These are phyloP conservation scores for Fraxinus excelsior DNA, from an alignment of 257 asterid species.

Conservation along the genomic window DNA sequence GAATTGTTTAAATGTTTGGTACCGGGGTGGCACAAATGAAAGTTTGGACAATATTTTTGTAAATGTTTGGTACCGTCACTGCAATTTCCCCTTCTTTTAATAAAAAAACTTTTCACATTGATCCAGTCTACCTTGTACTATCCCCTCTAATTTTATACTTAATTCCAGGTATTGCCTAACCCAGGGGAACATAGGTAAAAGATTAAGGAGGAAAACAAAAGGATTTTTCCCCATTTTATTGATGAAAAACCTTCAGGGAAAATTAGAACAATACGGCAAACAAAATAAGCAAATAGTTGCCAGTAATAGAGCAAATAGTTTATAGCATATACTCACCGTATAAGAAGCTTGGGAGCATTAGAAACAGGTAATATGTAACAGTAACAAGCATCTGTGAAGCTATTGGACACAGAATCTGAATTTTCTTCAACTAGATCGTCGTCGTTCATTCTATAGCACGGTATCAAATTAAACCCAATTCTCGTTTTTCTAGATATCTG, in stretches of 20 bases:
- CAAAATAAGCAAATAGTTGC: background rate
- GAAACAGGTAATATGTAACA: slow-evolving; percentile 65
- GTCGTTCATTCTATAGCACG: slow-evolving; percentile 42
- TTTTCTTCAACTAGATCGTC: slow-evolving; percentile 28
- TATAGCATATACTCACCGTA: slow-evolving; percentile 48
- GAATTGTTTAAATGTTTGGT: too few species aligned
- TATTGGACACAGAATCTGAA: slow-evolving; percentile 32
- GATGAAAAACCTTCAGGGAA: background rate
- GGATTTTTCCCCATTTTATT: background rate
- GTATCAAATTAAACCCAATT: slow-evolving; percentile 72
- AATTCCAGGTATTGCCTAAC: background rate
- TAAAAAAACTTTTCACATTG: background rate
- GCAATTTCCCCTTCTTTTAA: too few species aligned
- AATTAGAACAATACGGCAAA: background rate
- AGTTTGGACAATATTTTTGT: too few species aligned
- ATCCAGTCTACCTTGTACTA: background rate
- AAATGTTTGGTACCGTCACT: too few species aligned
- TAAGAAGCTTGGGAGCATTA: slow-evolving; percentile 54
- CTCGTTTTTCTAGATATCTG: slow-evolving; percentile 62
- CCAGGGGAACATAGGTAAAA: background rate
- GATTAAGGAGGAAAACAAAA: background rate
- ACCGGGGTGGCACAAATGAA: too few species aligned
- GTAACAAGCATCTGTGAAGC: slow-evolving; percentile 48
- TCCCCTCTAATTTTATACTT: background rate
- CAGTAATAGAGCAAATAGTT: background rate